phyloP scores from a whole-genome alignment of 768 basidiomycete species.

The Phlebiopsis gigantea region DNA sequence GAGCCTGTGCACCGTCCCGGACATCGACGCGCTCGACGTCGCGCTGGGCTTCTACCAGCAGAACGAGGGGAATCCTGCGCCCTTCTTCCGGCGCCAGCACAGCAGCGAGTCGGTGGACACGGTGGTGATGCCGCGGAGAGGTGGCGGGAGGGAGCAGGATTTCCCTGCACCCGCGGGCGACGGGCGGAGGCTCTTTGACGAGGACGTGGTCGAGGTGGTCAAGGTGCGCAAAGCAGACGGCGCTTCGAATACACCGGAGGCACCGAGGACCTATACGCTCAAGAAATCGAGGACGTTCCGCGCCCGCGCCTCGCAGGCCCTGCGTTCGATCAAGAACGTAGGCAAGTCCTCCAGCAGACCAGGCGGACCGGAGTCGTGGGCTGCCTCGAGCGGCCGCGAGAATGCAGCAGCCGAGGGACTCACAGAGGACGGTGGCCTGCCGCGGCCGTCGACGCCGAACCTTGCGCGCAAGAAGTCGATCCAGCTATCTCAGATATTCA shows the following conservation, averaged over 20 bases:
- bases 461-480: constrained; percentile 21
- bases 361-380: constrained; percentile 5
- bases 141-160: constrained; percentile 8
- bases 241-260: constrained; percentile 18
- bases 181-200: constrained; percentile 18
- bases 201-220: constrained; percentile 32
- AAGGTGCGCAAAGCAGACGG: constrained; percentile 29
- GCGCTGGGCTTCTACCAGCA: constrained; percentile 25
- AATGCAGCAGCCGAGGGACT: not conserved
- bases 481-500: constrained; percentile 26
- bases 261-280: constrained; percentile 15
- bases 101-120: constrained; percentile 21
- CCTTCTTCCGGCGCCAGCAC: constrained; percentile 23
- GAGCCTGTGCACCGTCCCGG: constrained; percentile 21
- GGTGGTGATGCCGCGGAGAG: constrained; percentile 25
- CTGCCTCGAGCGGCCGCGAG: constrained; percentile 4
- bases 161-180: not conserved
- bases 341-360: constrained; percentile 19
- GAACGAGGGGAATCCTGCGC: constrained; percentile 24
- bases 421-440: constrained; percentile 11
- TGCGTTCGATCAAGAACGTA: constrained; percentile 32
- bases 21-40: constrained; percentile 26
- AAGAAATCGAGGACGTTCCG: constrained; percentile 30
- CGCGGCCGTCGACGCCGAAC: constrained; percentile 18
- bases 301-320: constrained; percentile 28